Percentiles rank a stretch among this genome's conserved stretches.
Conservation (phyloP, 1,139 yeast species). For the Scheffersomyces segobiensis region DNA sequence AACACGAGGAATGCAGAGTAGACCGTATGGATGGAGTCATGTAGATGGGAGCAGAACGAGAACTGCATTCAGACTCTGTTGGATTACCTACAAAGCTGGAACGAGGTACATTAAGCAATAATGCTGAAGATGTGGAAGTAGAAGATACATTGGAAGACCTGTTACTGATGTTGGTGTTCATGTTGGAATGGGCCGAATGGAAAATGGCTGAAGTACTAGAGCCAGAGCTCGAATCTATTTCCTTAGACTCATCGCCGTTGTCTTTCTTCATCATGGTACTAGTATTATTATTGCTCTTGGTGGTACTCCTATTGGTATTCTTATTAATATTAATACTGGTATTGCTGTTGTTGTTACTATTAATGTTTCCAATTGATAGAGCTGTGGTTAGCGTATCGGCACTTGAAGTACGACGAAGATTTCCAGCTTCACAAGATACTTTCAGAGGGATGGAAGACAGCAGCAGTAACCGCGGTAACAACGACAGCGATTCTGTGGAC, state of each 20-base stretch:
- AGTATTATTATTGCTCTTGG: not conserved
- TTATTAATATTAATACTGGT: too few relatives aligned
- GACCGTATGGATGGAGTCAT: not conserved
- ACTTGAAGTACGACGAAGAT: not conserved
- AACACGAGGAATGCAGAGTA: not conserved
- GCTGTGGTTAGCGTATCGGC: not conserved
- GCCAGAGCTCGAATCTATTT: not conserved
- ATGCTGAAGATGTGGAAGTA: not conserved
- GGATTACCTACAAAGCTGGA: not conserved
- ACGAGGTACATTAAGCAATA: not conserved
- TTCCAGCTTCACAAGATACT: not conserved
- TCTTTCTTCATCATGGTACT: not conserved
- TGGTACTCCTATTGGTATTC: not conserved
- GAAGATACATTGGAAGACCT: not conserved
- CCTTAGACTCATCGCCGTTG: not conserved
- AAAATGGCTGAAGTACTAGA: not conserved
- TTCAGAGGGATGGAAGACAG: not conserved
- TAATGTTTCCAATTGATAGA: not conserved
- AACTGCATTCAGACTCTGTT: not conserved
- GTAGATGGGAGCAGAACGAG: not conserved
- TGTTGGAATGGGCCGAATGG: not conserved
- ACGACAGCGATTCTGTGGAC: not conserved
- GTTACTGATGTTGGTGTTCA: not conserved
- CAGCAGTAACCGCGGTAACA: not conserved
- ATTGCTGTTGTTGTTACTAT: not conserved